A percentile compares a stretch with the other conserved stretches of the same genome.
phyloP scores from a whole-genome alignment of 2,329 filamentous ascomycete species.

The Aureobasidium sp. region DNA sequence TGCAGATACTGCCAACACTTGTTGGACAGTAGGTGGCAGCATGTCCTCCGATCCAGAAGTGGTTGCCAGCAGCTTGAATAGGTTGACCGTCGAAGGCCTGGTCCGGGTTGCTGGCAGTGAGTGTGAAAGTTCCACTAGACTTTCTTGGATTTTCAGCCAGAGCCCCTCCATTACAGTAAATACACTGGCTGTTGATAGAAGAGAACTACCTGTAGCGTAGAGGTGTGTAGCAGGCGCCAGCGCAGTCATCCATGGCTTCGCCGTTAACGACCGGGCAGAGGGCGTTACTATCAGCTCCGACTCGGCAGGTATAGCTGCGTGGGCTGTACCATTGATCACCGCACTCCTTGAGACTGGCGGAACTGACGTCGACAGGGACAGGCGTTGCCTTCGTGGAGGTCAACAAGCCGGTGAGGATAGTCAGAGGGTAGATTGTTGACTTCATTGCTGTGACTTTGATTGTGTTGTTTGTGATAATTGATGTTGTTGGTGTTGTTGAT shows the following conservation, averaged over 20 bases:
- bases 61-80: conserved; percentile 18
- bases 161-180: not conserved
- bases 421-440: not conserved
- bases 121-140: conserved; percentile 16
- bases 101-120: conserved; percentile 18
- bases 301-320: conserved; percentile 17
- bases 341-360: conserved; percentile 11
- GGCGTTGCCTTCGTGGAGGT: not conserved
- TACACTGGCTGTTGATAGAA: not conserved
- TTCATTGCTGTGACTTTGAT: conserved; percentile 3
- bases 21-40: conserved; percentile 18
- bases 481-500: not conserved
- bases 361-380: not conserved
- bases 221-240: conserved; percentile 16
- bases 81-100: conserved; percentile 16
- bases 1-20: conserved; percentile 10
- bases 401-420: not conserved
- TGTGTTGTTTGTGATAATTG: not conserved
- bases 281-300: not conserved
- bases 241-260: conserved; percentile 15
- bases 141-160: conserved; percentile 3
- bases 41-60: conserved; percentile 18
- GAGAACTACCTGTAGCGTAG: conserved; percentile 13
- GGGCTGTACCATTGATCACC: conserved; percentile 14
- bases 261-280: conserved; percentile 19